Percentiles rank a stretch among this genome's conserved stretches.
Evolutionary conservation across 192 early-diverging fungal genomes (phyloP).

Genomic region (Phycomyces blakesleeanus): DNA sequence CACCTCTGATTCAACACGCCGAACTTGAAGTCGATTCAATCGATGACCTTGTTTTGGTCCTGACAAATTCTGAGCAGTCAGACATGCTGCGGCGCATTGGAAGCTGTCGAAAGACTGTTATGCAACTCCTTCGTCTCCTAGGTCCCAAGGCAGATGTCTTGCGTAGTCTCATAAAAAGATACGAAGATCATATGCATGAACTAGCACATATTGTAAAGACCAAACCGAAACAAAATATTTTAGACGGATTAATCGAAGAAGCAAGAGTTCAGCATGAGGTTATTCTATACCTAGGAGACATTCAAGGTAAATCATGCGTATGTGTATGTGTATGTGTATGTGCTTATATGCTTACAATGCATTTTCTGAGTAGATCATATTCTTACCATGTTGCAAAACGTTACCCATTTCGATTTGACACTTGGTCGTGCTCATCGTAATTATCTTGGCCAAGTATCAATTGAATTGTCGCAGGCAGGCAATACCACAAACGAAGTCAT

Average conservation of each 20-base stretch:
- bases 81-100: conserved; percentile 79
- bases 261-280: conserved; percentile 53
- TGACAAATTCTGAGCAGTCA: conserved; percentile 41
- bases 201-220: not conserved
- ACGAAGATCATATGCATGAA: conserved; percentile 34
- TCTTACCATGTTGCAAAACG: conserved; percentile 60
- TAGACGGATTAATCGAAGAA: not conserved
- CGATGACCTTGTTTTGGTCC: conserved; percentile 72
- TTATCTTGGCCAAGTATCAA: conserved; percentile 74
- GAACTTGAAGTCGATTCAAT: conserved; percentile 75
- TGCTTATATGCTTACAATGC: not conserved
- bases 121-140: conserved; percentile 62
- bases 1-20: conserved; percentile 55
- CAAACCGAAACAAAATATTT: conserved; percentile 10
- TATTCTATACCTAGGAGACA: conserved; percentile 74
- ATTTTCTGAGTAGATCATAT: conserved; percentile 53
- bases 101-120: conserved; percentile 65
- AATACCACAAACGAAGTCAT: conserved; percentile 88
- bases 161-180: conserved; percentile 63
- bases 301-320: conserved; percentile 45
- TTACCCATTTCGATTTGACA: conserved; percentile 70
- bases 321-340: not conserved
- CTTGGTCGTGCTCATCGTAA: conserved; percentile 74
- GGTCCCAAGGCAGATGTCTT: conserved; percentile 68
- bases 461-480: conserved; percentile 67